Percentiles rank a stretch among this genome's conserved stretches.
Conservation (phyloP, 106 monocot genomes). For the Platanthera zijinensis region DNA sequence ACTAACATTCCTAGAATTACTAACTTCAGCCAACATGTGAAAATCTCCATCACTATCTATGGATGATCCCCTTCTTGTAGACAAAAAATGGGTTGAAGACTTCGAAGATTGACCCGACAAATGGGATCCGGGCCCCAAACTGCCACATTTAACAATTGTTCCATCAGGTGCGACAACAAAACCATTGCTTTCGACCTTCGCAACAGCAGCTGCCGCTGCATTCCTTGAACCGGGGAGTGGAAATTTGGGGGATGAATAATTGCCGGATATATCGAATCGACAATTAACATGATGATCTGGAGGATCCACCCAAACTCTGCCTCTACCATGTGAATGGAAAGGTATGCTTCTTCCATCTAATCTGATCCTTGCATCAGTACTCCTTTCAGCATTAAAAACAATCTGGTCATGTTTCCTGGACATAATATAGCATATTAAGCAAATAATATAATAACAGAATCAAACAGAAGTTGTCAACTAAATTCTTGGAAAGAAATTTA, state of each 20-base stretch:
- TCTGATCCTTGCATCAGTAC: slow-evolving; percentile 12
- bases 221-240: slow-evolving; percentile 37
- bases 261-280: slow-evolving; percentile 30
- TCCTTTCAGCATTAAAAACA: slow-evolving; percentile 25
- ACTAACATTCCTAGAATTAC: slow-evolving; percentile 42
- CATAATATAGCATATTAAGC: not conserved
- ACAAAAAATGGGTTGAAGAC: slow-evolving; percentile 14
- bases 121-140: slow-evolving; percentile 12
- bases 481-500: slow-evolving; percentile 14
- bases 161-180: slow-evolving; percentile 88
- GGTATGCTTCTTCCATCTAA: slow-evolving; percentile 25
- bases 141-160: slow-evolving; percentile 54
- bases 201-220: slow-evolving; percentile 69
- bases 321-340: slow-evolving; percentile 24
- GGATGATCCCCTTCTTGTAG: slow-evolving; percentile 30
- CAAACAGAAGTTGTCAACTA: not conserved
- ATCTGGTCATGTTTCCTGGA: slow-evolving; percentile 29
- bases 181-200: slow-evolving; percentile 77
- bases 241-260: slow-evolving; percentile 28
- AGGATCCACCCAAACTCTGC: slow-evolving; percentile 25
- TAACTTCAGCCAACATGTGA: slow-evolving; percentile 10
- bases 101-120: slow-evolving; percentile 14
- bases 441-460: slow-evolving; percentile 1
- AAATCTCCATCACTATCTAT: slow-evolving; percentile 31
- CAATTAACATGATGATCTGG: slow-evolving; percentile 14